Percentiles rank a stretch among this genome's conserved stretches.
Conservation (phyloP, 306 rosid species). For the Mucuna pruriens region DNA sequence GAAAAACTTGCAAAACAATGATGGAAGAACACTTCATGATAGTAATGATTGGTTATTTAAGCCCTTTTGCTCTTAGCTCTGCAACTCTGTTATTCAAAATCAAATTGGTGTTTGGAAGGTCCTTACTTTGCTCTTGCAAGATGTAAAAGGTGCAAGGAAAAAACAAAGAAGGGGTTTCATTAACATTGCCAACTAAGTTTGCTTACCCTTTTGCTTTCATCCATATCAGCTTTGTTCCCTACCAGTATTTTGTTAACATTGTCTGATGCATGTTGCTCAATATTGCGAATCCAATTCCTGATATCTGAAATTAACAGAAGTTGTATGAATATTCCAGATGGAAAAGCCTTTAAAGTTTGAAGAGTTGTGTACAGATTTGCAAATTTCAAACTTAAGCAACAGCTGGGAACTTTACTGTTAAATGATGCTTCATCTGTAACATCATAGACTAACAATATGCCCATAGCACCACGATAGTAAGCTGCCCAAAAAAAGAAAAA, state of each 20-base stretch:
- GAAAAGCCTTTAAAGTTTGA: constrained; percentile 14
- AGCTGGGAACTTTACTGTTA: constrained; percentile 66
- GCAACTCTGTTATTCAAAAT: constrained; percentile 26
- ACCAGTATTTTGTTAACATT: constrained; percentile 93
- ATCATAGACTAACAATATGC: constrained; percentile 93
- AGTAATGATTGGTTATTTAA: neutral
- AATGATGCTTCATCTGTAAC: constrained; percentile 97
- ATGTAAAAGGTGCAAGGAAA: neutral
- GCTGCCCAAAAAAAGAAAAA: constrained; percentile 57
- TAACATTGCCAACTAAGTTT: constrained; percentile 23
- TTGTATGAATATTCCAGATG: constrained; percentile 27
- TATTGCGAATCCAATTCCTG: constrained; percentile 98
- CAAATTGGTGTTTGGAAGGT: constrained; percentile 9
- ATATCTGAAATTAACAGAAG: constrained; percentile 65
- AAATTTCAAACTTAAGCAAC: constrained; percentile 30
- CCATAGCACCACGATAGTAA: constrained; percentile 99
- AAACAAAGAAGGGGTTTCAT: neutral
- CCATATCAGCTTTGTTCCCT: constrained; percentile 99
- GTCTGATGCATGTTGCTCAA: constrained; percentile 98
- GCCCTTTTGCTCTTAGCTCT: constrained; percentile 8
- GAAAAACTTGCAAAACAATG: constrained; percentile 14
- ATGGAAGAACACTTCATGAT: constrained; percentile 2
- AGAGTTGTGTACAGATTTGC: constrained; percentile 17
- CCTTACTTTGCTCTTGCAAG: neutral
- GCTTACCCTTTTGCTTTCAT: constrained; percentile 95